Base-by-base conservation (phyloP, 1,139 yeast species). In the Yamadazyma sp. region DNA sequence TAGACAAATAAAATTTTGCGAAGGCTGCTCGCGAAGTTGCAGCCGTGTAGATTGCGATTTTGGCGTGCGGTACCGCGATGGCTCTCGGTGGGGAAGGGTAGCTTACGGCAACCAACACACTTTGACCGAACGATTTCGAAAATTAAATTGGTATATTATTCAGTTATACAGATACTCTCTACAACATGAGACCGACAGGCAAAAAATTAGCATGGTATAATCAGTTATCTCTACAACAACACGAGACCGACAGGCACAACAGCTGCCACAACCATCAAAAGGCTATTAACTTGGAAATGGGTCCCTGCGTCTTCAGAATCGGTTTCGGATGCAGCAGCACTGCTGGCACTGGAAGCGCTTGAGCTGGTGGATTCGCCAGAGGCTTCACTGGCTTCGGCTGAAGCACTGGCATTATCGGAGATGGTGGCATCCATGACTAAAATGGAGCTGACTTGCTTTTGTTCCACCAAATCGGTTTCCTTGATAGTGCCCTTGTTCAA, bases 381-480 rank as follows among this genome's bases (percentile, higher is more conserved):
- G 28, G 29, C 16, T 7, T 14, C 16, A 14, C 36, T 33, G 17
- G 31, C 28, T 5, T n/a, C 31, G n/a, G 9, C 17, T 4, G 16
- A 17, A 17, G 9, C 9, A 10, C 16, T 18, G 22, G 23, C 9
- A 10, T 12, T 11, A 10, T 18, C 33, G 18, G 40, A 31, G 26
- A 27, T 30, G 9, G 25, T 23, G 4, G 20, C 15, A 20, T 45
- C 45, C 39, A 34, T 40, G 6, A 46, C 45, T 36, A 47, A 38
- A 26, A 43, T 37, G 2, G 17, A 24, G 31, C 41, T 39, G 29
- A 38, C 41, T 10, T 50, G 45, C 31, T 50, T 43, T 26, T 46
- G 40, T 5, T 41, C 20, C 26, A 55, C 49, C 38, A 58, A 51
- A 34, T 55, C 60, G 15, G 50, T 36, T 25, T 48, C 41, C 39